Conservation (phyloP, 2,329 filamentous ascomycete genomes). For the Phialemoniopsis sp. region DNA sequence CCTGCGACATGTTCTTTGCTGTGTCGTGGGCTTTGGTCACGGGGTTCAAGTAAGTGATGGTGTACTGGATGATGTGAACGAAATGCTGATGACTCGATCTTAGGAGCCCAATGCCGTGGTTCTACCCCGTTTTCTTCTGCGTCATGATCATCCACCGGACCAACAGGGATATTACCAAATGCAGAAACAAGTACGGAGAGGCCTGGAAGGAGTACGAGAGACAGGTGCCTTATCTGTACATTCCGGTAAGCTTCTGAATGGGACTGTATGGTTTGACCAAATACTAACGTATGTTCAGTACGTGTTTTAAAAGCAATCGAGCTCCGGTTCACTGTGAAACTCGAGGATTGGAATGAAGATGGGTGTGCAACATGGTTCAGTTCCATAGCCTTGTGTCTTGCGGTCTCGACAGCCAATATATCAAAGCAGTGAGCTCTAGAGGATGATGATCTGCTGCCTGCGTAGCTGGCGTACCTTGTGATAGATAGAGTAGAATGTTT, state of each 20-base stretch:
- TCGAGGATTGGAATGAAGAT: too few species aligned
- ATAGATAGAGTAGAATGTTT: too few species aligned
- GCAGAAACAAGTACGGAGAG: constrained; percentile 74
- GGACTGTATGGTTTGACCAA: neutral
- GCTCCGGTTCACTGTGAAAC: too few species aligned
- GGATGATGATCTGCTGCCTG: too few species aligned
- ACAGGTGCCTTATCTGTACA: constrained; percentile 77
- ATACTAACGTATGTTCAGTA: too few species aligned
- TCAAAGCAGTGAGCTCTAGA: too few species aligned
- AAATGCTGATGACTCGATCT: too few species aligned
- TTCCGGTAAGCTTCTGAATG: constrained; percentile 33
- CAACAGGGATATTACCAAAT: constrained; percentile 69
- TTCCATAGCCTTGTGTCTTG: too few species aligned
- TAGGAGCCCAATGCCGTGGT: constrained; percentile 77
- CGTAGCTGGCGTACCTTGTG: too few species aligned
- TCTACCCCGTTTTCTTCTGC: constrained; percentile 79
- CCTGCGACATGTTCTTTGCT: constrained; percentile 44
- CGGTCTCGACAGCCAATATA: too few species aligned
- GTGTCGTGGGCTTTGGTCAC: constrained; percentile 47
- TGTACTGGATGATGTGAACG: constrained; percentile 17
- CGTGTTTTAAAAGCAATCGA: constrained; percentile 1
- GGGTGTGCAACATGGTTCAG: too few species aligned
- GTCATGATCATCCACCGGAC: constrained; percentile 79
- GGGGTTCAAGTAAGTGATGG: constrained; percentile 36
- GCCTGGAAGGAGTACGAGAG: constrained; percentile 79